Percentiles rank a stretch among this genome's conserved stretches.
phyloP scores from a whole-genome alignment of 225 moss, liverwort and hornwort species.

The Physcomitrellopsis africana region DNA sequence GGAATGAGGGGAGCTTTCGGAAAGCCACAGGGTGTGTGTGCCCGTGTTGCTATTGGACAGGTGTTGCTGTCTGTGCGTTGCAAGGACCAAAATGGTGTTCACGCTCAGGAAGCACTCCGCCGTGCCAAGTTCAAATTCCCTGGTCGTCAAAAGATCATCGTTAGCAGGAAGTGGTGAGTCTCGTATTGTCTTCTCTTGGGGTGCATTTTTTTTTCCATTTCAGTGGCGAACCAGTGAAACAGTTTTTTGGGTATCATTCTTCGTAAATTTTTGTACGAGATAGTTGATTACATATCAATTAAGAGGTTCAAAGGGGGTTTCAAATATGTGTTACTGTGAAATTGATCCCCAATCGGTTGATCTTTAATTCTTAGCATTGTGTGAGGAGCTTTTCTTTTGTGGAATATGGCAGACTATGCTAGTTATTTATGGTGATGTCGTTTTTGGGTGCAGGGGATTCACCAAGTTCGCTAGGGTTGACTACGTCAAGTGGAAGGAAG shows the following conservation, averaged over 20 bases:
- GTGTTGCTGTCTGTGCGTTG: constrained; percentile 40
- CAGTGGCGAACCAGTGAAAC: not conserved
- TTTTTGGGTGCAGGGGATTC: constrained; percentile 59
- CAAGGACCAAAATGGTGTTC: constrained; percentile 34
- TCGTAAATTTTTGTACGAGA: not conserved
- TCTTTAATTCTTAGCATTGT: too few relatives aligned
- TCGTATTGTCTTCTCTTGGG: not conserved
- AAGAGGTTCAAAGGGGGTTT: too few relatives aligned
- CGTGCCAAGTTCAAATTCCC: constrained; percentile 72
- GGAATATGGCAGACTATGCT: not conserved
- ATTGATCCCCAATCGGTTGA: too few relatives aligned
- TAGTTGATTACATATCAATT: too few relatives aligned
- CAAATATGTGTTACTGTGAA: too few relatives aligned
- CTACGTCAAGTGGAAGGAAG: constrained; percentile 83
- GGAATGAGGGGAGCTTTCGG: constrained; percentile 46
- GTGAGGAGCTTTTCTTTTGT: not conserved
- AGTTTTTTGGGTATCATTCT: not conserved
- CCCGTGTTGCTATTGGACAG: constrained; percentile 38
- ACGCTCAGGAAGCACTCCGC: constrained; percentile 46
- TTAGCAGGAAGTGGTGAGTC: constrained; percentile 45
- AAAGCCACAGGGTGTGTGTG: constrained; percentile 43
- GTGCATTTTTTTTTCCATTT: not conserved
- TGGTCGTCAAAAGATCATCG: constrained; percentile 61
- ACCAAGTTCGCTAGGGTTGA: constrained; percentile 78
- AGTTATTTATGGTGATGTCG: not conserved